A percentile compares a stretch with the other conserved stretches of the same genome.
Evolutionary conservation across 805 yeast species (phyloP).

Genomic region (Kodamaea kakaduensis): DNA sequence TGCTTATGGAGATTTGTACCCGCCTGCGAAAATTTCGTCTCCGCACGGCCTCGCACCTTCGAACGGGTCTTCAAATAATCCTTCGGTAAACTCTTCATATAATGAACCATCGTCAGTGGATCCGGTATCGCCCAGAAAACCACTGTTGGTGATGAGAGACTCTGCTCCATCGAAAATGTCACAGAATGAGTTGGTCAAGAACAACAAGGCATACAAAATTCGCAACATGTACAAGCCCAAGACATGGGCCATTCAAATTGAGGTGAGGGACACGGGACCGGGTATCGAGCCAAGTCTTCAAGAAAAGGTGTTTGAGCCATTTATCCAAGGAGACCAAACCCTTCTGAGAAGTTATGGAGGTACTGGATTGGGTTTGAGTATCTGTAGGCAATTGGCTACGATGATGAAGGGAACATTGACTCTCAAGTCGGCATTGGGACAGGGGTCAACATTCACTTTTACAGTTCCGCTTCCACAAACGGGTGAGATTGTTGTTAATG

Average conservation of each 20-base stretch:
- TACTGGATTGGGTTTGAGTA: slow-evolving; percentile 86
- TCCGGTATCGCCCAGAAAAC: too few species aligned
- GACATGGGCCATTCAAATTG: slow-evolving; percentile 60
- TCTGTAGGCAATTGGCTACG: slow-evolving; percentile 84
- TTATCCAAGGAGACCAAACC: slow-evolving; percentile 96
- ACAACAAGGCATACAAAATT: slow-evolving; percentile 32
- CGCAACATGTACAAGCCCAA: slow-evolving; percentile 36
- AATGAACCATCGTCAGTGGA: too few species aligned
- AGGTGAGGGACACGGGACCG: slow-evolving; percentile 88
- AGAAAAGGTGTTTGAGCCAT: slow-evolving; percentile 87
- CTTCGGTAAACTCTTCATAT: too few species aligned
- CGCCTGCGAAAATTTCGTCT: too few species aligned
- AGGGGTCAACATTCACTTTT: slow-evolving; percentile 81
- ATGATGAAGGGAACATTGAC: slow-evolving; percentile 88
- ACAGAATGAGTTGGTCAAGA: slow-evolving; percentile 30
- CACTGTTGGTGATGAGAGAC: too few species aligned
- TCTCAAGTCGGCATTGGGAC: slow-evolving; percentile 68
- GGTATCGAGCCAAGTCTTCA: slow-evolving; percentile 85
- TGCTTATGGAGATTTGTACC: too few species aligned
- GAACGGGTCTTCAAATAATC: not conserved
- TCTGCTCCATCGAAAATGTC: slow-evolving; percentile 7
- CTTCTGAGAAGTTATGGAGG: slow-evolving; percentile 90
- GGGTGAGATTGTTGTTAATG: slow-evolving; percentile 46
- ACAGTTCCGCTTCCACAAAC: slow-evolving; percentile 71
- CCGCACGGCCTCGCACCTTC: not conserved